Evolutionary conservation across 305 asterid genomes (phyloP).

Genomic region (Fraxinus velutina): DNA sequence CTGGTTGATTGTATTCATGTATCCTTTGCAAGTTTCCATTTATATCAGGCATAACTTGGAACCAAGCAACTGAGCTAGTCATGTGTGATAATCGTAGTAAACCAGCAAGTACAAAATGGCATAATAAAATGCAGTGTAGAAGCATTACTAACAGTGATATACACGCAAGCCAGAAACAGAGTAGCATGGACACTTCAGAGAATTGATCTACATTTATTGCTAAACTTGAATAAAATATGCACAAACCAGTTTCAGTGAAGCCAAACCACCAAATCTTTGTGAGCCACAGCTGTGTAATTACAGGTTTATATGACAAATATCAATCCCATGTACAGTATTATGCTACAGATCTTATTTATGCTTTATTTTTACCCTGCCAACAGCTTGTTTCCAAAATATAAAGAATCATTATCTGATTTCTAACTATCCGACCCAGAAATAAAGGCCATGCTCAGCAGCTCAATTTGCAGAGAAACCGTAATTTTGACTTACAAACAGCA

Average conservation of each 20-base stretch:
- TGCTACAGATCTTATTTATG: neutral
- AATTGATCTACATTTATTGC: neutral
- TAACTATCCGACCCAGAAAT: neutral
- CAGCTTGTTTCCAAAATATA: neutral
- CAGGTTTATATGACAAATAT: neutral
- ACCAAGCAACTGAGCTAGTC: constrained; percentile 15
- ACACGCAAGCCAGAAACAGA: constrained; percentile 2
- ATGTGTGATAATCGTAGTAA: neutral
- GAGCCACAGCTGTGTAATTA: neutral
- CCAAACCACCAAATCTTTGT: neutral
- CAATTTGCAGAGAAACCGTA: neutral
- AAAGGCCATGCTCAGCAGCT: neutral
- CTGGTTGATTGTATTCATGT: constrained; percentile 1
- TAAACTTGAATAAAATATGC: neutral
- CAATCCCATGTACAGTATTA: neutral
- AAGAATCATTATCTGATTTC: neutral
- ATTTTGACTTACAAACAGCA: neutral
- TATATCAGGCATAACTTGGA: constrained; percentile 3
- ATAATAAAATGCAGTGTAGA: neutral
- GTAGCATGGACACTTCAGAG: constrained; percentile 9
- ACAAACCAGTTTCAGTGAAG: neutral
- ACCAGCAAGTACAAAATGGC: neutral
- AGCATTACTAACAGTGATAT: neutral
- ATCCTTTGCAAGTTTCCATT: constrained; percentile 10
- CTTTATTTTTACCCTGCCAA: neutral